Conservation (phyloP, 805 yeast genomes). For the Saccharomycopsis fodiens region DNA sequence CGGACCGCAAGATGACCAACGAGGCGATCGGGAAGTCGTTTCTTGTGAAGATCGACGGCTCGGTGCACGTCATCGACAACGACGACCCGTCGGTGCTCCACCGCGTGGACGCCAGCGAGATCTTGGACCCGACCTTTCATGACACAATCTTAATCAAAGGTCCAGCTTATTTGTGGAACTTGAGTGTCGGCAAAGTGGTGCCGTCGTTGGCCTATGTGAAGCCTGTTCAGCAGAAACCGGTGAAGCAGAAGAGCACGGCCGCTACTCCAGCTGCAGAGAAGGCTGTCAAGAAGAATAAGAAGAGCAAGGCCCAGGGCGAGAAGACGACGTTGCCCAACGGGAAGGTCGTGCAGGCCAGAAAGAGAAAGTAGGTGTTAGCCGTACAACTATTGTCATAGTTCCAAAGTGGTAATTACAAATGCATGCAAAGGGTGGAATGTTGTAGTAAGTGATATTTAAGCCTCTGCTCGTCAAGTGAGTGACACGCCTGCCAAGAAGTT, state of each 20-base stretch:
- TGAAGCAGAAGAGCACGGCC: neutral
- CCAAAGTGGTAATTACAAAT: too few species aligned
- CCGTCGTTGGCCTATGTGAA: conserved; percentile 15
- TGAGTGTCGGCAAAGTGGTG: conserved; percentile 32
- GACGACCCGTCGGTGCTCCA: conserved; percentile 33
- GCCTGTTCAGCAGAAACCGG: conserved; percentile 5
- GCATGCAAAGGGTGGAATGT: too few species aligned
- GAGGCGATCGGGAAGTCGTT: conserved; percentile 43
- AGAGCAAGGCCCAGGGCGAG: conserved; percentile 31
- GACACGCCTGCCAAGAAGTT: too few species aligned
- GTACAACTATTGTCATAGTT: too few species aligned
- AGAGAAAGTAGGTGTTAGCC: conserved; percentile 13
- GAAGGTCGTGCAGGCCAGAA: conserved; percentile 35
- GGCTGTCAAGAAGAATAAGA: conserved; percentile 23
- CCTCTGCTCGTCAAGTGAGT: too few species aligned
- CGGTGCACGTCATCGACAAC: conserved; percentile 38
- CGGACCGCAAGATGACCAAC: conserved; percentile 32
- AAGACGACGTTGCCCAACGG: conserved; percentile 54
- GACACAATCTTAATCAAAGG: conserved; percentile 40
- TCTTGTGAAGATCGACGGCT: conserved; percentile 48
- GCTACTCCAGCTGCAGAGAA: neutral
- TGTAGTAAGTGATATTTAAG: too few species aligned
- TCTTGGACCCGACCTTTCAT: conserved; percentile 39
- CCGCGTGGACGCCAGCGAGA: conserved; percentile 39
- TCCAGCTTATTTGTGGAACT: conserved; percentile 39